These are phyloP conservation scores for Fusarium haematococcum DNA, from an alignment of 2,329 filamentous ascomycete genomes.

Conservation along the genomic window DNA sequence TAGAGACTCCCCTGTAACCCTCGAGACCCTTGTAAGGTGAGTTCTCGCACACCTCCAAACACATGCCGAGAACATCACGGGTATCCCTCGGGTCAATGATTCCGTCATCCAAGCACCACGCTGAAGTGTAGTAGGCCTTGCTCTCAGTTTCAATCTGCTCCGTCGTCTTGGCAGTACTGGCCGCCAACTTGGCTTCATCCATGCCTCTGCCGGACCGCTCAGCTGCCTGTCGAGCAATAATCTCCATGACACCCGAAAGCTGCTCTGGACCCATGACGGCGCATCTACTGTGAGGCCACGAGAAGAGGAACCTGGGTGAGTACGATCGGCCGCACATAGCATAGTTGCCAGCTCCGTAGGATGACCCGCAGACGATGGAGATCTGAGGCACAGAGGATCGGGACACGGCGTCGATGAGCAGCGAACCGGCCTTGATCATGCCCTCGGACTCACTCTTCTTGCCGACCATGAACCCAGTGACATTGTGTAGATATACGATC, in stretches of 20 bases:
- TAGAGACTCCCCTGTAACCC: background rate
- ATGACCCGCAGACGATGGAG: background rate
- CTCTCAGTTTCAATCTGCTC: background rate
- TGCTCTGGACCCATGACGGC: background rate
- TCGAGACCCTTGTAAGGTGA: background rate
- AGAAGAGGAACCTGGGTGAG: background rate
- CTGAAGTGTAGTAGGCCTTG: background rate
- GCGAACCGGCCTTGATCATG: background rate
- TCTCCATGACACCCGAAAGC: background rate
- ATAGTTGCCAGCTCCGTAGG: background rate
- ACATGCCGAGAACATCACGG: background rate
- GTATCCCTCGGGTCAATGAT: background rate
- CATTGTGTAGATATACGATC: background rate
- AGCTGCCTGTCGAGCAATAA: background rate
- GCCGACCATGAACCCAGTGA: constrained; percentile 1
- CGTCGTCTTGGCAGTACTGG: background rate
- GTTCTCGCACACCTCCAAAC: background rate
- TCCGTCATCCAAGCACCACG: background rate
- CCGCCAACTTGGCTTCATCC: background rate
- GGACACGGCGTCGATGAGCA: background rate
- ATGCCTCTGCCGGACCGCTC: background rate
- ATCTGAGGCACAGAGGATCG: background rate
- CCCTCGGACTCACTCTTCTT: background rate
- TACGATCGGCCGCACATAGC: background rate
- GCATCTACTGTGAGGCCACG: background rate